A percentile compares a stretch with the other conserved stretches of the same genome.
Evolutionary conservation across 371 early-diverging fungal species (phyloP).

Genomic region (Parasitella parasitica): DNA sequence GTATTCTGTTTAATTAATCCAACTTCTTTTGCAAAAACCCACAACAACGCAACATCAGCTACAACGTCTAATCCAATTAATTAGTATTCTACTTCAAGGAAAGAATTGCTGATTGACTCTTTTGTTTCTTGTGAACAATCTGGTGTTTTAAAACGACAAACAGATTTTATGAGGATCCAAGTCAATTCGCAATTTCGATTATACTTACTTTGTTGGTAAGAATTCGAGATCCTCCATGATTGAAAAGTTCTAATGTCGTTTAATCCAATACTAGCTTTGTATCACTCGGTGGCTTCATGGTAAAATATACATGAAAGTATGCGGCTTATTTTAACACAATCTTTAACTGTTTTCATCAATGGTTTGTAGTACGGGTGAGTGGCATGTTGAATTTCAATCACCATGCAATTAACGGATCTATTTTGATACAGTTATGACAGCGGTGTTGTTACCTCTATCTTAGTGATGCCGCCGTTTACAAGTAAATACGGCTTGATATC

Average conservation of each 20-base stretch:
- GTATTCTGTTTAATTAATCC: background rate
- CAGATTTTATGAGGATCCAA: slow-evolving; percentile 1
- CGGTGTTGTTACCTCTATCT: slow-evolving; percentile 44
- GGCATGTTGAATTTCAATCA: background rate
- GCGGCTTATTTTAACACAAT: no score
- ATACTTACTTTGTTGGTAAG: slow-evolving; percentile 31
- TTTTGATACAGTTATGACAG: slow-evolving; percentile 43
- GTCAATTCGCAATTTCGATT: slow-evolving; percentile 21
- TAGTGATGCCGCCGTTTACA: slow-evolving; percentile 42
- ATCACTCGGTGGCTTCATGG: slow-evolving; percentile 51
- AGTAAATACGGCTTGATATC: slow-evolving; percentile 16
- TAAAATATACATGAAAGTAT: slow-evolving; percentile 3
- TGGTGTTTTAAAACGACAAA: background rate
- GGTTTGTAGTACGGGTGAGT: slow-evolving; percentile 32
- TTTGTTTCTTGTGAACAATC: slow-evolving; percentile 10
- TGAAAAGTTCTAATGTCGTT: background rate
- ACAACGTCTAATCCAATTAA: background rate
- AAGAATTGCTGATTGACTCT: slow-evolving; percentile 8
- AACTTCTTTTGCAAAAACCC: background rate
- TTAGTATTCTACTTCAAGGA: slow-evolving; percentile 6
- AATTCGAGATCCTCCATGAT: background rate
- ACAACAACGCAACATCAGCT: background rate
- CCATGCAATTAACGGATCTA: background rate
- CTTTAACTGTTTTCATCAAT: no score
- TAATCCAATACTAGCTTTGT: slow-evolving; percentile 27